These are phyloP conservation scores for Blastobotrys indianensis DNA, from an alignment of 1,139 yeast species.

Conservation along the genomic window DNA sequence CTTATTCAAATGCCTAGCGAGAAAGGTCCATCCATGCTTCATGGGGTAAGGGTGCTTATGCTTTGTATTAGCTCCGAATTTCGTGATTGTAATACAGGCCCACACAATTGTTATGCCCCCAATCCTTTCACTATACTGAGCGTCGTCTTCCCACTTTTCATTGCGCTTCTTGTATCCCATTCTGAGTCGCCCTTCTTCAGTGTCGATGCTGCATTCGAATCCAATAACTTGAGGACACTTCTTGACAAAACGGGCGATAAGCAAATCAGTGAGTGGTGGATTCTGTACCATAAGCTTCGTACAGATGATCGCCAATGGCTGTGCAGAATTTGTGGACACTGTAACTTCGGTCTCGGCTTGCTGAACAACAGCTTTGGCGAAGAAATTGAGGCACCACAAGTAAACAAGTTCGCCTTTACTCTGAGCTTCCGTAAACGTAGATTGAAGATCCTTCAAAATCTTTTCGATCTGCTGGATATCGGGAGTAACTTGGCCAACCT, in stretches of 20 bases:
- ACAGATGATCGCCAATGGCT: constrained; percentile 71
- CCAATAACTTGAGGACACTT: constrained; percentile 91
- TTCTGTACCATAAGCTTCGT: constrained; percentile 48
- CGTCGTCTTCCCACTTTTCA: constrained; percentile 70
- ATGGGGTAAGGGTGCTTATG: constrained; percentile 49
- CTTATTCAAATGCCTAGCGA: constrained; percentile 65
- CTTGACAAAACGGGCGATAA: constrained; percentile 78
- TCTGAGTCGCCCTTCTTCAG: constrained; percentile 71
- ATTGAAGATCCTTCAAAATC: constrained; percentile 46
- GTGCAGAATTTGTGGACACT: constrained; percentile 69
- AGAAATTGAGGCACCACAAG: constrained; percentile 71
- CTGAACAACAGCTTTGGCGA: constrained; percentile 76
- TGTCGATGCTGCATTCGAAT: constrained; percentile 61
- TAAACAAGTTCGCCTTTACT: constrained; percentile 44
- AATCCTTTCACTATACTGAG: constrained; percentile 74
- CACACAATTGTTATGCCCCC: constrained; percentile 80
- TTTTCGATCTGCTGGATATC: constrained; percentile 52
- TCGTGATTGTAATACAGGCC: constrained; percentile 55
- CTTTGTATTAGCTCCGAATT: constrained; percentile 28
- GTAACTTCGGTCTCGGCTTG: constrained; percentile 93
- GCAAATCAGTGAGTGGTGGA: constrained; percentile 60
- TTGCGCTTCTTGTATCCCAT: constrained; percentile 82
- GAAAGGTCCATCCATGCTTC: constrained; percentile 56
- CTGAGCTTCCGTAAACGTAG: constrained; percentile 44
- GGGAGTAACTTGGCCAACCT: constrained; percentile 84